phyloP scores from a whole-genome alignment of 768 basidiomycete species.

The Rhodosporidiobolus odoratus region DNA sequence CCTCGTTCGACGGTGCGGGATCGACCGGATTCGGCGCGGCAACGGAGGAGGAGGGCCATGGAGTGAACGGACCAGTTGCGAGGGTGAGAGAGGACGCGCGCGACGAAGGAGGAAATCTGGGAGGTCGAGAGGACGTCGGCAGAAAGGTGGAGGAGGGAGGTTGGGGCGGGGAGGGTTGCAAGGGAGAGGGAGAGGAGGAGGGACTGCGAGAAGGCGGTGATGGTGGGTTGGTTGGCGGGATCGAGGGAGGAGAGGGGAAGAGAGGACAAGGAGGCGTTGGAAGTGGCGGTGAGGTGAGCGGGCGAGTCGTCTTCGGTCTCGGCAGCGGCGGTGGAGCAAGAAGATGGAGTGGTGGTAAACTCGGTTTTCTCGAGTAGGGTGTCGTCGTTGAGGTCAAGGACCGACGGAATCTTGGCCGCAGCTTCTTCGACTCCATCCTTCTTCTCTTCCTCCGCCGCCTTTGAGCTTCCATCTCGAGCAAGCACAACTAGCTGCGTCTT shows the following conservation, averaged over 20 bases:
- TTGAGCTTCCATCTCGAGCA: slow-evolving; percentile 67
- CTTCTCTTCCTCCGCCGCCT: slow-evolving; percentile 37
- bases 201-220: slow-evolving; percentile 89
- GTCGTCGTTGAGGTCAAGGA: slow-evolving; percentile 83
- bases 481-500: slow-evolving; percentile 86
- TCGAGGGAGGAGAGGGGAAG: slow-evolving; percentile 61
- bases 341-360: slow-evolving; percentile 60
- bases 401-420: slow-evolving; percentile 59
- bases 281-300: slow-evolving; percentile 51
- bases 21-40: slow-evolving; percentile 78
- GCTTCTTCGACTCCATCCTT: background rate
- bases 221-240: slow-evolving; percentile 72
- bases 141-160: slow-evolving; percentile 77
- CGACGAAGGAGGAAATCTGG: slow-evolving; percentile 87
- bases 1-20: slow-evolving; percentile 90
- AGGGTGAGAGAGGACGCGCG: slow-evolving; percentile 81
- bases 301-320: no score
- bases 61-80: slow-evolving; percentile 94
- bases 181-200: slow-evolving; percentile 86
- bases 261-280: background rate
- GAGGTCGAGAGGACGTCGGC: slow-evolving; percentile 81
- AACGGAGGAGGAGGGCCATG: slow-evolving; percentile 87
- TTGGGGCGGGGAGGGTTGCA: slow-evolving; percentile 42
- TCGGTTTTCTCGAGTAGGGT: slow-evolving; percentile 89
- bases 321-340: slow-evolving; percentile 45